Percentiles rank a stretch among this genome's conserved stretches.
Evolutionary conservation across 768 basidiomycete species (phyloP).

Genomic region (Agaricus blazei): DNA sequence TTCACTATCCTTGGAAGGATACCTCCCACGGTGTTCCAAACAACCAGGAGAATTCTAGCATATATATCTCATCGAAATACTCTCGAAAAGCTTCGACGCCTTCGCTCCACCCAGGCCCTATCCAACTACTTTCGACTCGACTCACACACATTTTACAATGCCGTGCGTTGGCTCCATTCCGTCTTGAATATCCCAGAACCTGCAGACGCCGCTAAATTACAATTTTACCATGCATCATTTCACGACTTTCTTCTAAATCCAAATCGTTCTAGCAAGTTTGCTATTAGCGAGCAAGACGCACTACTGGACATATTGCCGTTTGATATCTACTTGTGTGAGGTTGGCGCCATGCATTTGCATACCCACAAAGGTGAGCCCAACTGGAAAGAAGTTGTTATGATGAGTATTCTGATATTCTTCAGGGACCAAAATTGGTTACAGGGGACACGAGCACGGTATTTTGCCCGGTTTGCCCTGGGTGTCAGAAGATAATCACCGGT

Average conservation of each 20-base stretch:
- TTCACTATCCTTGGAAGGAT: no score
- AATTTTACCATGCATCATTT: constrained; percentile 2
- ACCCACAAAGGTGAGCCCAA: neutral
- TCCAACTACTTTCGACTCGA: neutral
- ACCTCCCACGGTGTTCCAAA: no score
- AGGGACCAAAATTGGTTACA: neutral
- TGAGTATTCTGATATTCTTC: neutral
- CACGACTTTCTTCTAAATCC: neutral
- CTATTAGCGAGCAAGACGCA: neutral
- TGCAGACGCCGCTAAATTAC: neutral
- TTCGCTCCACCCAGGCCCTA: neutral
- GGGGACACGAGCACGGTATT: no score
- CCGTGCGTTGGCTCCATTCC: neutral
- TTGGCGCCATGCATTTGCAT: neutral
- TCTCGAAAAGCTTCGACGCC: no score
- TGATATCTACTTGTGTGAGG: neutral
- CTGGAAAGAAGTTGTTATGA: no score
- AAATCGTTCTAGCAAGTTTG: neutral
- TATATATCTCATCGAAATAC: neutral
- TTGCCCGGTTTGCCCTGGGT: no score
- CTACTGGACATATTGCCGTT: neutral
- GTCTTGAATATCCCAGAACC: neutral
- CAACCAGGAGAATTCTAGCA: neutral
- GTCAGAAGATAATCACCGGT: no score
- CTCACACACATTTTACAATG: neutral